Evolutionary conservation across 2,329 filamentous ascomycete genomes (phyloP).

Genomic region (Fusarium annulatum): DNA sequence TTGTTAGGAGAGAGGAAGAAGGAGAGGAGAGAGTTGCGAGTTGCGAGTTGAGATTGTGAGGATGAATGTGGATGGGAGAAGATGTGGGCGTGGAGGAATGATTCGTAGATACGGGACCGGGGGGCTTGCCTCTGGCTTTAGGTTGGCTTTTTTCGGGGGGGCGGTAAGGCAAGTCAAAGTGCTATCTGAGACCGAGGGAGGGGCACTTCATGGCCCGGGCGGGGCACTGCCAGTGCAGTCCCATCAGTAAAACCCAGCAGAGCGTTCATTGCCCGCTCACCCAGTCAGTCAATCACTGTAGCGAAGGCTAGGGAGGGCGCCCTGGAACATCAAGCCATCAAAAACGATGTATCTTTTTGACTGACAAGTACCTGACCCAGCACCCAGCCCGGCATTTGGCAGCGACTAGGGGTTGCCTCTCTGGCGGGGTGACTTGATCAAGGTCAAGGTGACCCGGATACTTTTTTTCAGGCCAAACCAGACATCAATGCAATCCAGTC

Average conservation of each 20-base stretch:
- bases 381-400: slow-evolving; percentile 19
- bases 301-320: slow-evolving; percentile 9
- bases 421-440: slow-evolving; percentile 26
- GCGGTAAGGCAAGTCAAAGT: slow-evolving; percentile 28
- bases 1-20: slow-evolving; percentile 27
- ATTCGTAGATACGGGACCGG: slow-evolving; percentile 45
- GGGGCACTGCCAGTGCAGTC: slow-evolving; percentile 17
- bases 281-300: background rate
- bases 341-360: slow-evolving; percentile 25
- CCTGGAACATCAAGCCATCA: slow-evolving; percentile 4
- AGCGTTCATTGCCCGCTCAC: background rate
- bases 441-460: background rate
- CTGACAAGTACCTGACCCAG: slow-evolving; percentile 33
- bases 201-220: slow-evolving; percentile 28
- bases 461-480: slow-evolving; percentile 4
- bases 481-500: slow-evolving; percentile 2
- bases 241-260: slow-evolving; percentile 6
- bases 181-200: slow-evolving; percentile 28
- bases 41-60: slow-evolving; percentile 34
- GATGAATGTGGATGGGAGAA: slow-evolving; percentile 31
- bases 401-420: slow-evolving; percentile 12
- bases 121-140: background rate
- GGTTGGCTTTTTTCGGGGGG: slow-evolving; percentile 5
- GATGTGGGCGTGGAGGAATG: slow-evolving; percentile 47
- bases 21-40: slow-evolving; percentile 26